Conservation (phyloP, 2,329 filamentous ascomycete species). For the Claviceps digitariae region DNA sequence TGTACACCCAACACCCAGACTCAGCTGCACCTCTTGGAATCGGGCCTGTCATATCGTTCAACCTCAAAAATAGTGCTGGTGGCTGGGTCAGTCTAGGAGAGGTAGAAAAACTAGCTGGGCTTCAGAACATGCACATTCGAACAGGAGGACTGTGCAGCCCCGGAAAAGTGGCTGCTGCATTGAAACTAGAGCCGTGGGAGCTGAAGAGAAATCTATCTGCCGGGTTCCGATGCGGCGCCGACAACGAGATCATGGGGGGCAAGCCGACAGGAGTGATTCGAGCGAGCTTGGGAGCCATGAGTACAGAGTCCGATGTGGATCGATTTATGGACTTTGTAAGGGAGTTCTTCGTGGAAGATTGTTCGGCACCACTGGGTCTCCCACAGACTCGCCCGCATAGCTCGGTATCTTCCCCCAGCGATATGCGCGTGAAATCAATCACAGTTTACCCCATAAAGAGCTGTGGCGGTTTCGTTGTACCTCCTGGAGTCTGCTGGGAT, state of each 20-base stretch:
- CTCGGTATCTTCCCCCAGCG: background rate
- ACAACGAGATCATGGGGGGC: conserved; percentile 67
- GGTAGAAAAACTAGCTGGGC: conserved; percentile 70
- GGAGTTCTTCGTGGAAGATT: conserved; percentile 45
- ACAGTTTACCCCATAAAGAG: conserved; percentile 89
- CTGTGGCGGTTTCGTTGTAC: conserved; percentile 66
- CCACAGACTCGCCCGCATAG: background rate
- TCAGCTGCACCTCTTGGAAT: conserved; percentile 24
- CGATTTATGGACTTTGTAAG: conserved; percentile 56
- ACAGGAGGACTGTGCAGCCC: conserved; percentile 90
- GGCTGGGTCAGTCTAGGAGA: conserved; percentile 71
- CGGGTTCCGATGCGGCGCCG: conserved; percentile 72
- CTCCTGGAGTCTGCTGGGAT: conserved; percentile 53
- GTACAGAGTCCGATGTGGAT: conserved; percentile 59
- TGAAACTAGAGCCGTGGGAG: conserved; percentile 67
- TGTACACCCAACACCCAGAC: conserved; percentile 39
- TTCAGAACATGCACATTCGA: conserved; percentile 71
- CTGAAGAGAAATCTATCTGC: conserved; percentile 73
- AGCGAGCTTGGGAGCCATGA: conserved; percentile 83
- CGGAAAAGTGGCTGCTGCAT: conserved; percentile 61
- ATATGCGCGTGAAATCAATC: conserved; percentile 42
- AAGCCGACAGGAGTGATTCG: conserved; percentile 82
- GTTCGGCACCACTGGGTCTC: background rate
- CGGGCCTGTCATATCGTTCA: conserved; percentile 76
- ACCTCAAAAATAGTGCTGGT: conserved; percentile 54